Base-by-base conservation (phyloP, 495 filamentous ascomycete species). In the Oidiodendron maius region DNA sequence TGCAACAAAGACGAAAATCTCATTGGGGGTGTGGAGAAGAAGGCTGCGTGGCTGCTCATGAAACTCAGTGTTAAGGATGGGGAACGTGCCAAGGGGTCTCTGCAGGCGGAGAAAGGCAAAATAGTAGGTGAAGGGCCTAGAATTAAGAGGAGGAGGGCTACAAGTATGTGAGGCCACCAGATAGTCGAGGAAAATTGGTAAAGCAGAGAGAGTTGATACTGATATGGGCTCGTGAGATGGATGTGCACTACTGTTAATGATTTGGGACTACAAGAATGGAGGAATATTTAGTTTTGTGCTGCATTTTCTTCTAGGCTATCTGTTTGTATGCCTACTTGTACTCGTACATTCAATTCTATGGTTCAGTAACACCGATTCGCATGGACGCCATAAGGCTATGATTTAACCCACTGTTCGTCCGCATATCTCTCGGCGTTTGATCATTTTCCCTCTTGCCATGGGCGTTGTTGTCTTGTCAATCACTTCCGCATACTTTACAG, bases 31-130 rank as follows among this genome's bases (percentile, higher is more conserved):
- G 51, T 25, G 30, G 76, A 79, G 52, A 72, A 78, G 53, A 76
- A 72, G 43, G 79, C 79, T 3, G 79, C 79, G 16, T 66, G 77
- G 60, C 64, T 77, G 38, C 60, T 83, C 49, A 63, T 83, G 55
- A 72, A 71, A 53, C 60, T 82, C 39, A 71, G 75, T 40, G 71
- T 72, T 54, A 67, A 71, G 52, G 69, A 76, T 59, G 57, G 40
- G 36, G 53, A 55, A 6, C 49, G 40, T 40, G 34, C 46, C 11
- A 59, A 50, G 38, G 49, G 34, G 17, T 26, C 36, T 45, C 9
- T 21, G n/a, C 53, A 46, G 2, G 55, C 38, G 53, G 22, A 9
- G 30, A 48, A 22, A 5, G 42, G n/a, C 5, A 18, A 21, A 4
- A 25, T 21, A 30, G 24, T 13, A 10, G 30, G 26, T 28, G 57